Evolutionary conservation across 805 yeast species (phyloP).

Genomic region (Lipomyces yamanashiensis): DNA sequence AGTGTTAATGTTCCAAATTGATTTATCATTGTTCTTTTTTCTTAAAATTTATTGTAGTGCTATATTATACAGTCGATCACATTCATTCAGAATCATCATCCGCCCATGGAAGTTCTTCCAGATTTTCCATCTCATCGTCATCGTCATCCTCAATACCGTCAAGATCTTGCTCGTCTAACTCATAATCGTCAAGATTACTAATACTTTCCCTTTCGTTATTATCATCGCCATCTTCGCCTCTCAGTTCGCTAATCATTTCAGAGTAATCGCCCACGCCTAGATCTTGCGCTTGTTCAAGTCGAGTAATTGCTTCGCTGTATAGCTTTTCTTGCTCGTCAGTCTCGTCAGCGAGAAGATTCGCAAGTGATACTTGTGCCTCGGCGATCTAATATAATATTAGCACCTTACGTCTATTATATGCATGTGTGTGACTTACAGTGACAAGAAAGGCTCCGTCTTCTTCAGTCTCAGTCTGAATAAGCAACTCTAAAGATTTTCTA

Average conservation of each 20-base stretch:
- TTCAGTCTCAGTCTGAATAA: neutral
- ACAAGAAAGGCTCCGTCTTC: slow-evolving; percentile 19
- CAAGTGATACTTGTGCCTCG: slow-evolving; percentile 80
- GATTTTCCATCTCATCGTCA: neutral
- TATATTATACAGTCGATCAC: neutral
- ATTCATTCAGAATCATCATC: neutral
- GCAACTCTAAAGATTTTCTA: slow-evolving; percentile 12
- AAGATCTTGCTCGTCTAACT: neutral
- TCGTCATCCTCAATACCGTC: neutral
- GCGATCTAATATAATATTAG: slow-evolving; percentile 54
- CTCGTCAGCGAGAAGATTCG: slow-evolving; percentile 70
- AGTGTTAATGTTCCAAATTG: neutral
- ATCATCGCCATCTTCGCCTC: slow-evolving; percentile 20
- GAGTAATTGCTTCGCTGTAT: slow-evolving; percentile 71
- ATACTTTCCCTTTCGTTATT: slow-evolving; percentile 4
- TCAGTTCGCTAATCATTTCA: slow-evolving; percentile 47
- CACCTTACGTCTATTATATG: neutral
- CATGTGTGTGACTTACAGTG: slow-evolving; percentile 5
- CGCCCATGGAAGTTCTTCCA: neutral
- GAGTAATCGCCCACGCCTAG: slow-evolving; percentile 46
- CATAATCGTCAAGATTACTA: neutral
- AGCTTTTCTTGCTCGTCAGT: slow-evolving; percentile 65
- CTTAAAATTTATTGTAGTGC: neutral
- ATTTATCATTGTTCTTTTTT: neutral
- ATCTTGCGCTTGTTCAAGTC: slow-evolving; percentile 72